Evolutionary conservation across 257 asterid species (phyloP).

Genomic region (Rauvolfia tetraphylla): DNA sequence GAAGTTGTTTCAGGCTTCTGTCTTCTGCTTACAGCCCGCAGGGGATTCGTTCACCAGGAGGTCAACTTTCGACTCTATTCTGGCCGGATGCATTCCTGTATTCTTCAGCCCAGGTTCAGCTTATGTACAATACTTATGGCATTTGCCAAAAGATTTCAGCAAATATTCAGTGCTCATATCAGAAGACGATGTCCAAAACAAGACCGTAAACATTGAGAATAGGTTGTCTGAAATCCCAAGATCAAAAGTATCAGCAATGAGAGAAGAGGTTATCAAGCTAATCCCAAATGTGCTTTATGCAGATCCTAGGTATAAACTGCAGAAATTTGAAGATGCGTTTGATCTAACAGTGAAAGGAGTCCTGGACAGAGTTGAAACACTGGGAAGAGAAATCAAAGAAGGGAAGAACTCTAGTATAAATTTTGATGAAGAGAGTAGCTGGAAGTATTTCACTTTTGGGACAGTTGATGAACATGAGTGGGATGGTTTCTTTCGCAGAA

Average conservation of each 20-base stretch:
- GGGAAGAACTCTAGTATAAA: slow-evolving; percentile 34
- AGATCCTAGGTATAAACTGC: slow-evolving; percentile 50
- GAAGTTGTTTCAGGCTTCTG: slow-evolving; percentile 54
- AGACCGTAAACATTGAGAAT: slow-evolving; percentile 46
- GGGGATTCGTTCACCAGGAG: slow-evolving; percentile 84
- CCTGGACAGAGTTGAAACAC: slow-evolving; percentile 35
- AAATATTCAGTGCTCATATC: slow-evolving; percentile 67
- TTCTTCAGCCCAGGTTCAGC: slow-evolving; percentile 76
- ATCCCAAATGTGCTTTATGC: slow-evolving; percentile 72
- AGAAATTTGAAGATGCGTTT: slow-evolving; percentile 64
- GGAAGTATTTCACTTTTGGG: slow-evolving; percentile 79
- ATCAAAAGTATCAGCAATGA: slow-evolving; percentile 49
- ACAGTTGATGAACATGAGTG: slow-evolving; percentile 53
- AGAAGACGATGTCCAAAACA: slow-evolving; percentile 52
- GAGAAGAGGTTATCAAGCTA: slow-evolving; percentile 64
- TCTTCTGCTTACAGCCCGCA: slow-evolving; percentile 76
- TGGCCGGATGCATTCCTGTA: slow-evolving; percentile 88
- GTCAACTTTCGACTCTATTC: slow-evolving; percentile 72
- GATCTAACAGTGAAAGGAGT: slow-evolving; percentile 62
- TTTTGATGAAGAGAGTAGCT: slow-evolving; percentile 62
- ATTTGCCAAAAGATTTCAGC: slow-evolving; percentile 48
- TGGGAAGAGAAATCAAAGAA: slow-evolving; percentile 44
- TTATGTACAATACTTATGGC: slow-evolving; percentile 84
- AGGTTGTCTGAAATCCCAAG: slow-evolving; percentile 44
- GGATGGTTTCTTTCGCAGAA: slow-evolving; percentile 65